A percentile compares a stretch with the other conserved stretches of the same genome.
Evolutionary conservation across 106 monocot species (phyloP).

Genomic region (Dioscorea zingiberensis): DNA sequence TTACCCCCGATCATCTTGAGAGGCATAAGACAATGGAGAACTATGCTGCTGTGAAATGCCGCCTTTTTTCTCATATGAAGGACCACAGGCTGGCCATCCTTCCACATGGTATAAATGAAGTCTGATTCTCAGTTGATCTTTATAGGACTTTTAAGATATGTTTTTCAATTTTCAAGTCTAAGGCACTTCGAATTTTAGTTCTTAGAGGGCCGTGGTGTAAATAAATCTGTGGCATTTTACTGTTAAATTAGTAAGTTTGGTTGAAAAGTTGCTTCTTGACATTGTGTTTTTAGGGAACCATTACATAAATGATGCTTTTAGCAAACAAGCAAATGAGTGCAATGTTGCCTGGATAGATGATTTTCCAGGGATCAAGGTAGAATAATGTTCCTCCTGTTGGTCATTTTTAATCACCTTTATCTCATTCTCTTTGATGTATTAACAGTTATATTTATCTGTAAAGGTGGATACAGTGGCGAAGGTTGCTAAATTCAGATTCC

Average conservation of each 20-base stretch:
- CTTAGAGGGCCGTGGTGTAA: too few species aligned
- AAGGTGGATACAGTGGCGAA: slow-evolving; percentile 28
- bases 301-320: slow-evolving; percentile 35
- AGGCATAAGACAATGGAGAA: slow-evolving; percentile 52
- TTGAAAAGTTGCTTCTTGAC: neutral
- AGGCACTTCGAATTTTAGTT: too few species aligned
- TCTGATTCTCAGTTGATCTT: too few species aligned
- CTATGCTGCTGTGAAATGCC: slow-evolving; percentile 46
- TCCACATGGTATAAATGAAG: slow-evolving; percentile 29
- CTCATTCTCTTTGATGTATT: neutral
- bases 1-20: slow-evolving; percentile 54
- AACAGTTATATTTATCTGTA: neutral
- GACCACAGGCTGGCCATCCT: slow-evolving; percentile 37
- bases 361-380: slow-evolving; percentile 48
- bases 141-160: too few species aligned
- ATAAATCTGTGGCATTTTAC: too few species aligned
- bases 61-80: slow-evolving; percentile 42
- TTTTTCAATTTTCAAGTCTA: too few species aligned
- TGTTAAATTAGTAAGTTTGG: too few species aligned
- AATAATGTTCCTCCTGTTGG: neutral
- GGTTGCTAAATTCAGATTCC: slow-evolving; percentile 19
- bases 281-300: slow-evolving; percentile 27
- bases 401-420: neutral
- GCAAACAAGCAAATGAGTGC: slow-evolving; percentile 18
- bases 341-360: slow-evolving; percentile 37